Percentiles rank a stretch among this genome's conserved stretches.
phyloP scores from a whole-genome alignment of 1,139 yeast species.

The Hansenula anomala region DNA sequence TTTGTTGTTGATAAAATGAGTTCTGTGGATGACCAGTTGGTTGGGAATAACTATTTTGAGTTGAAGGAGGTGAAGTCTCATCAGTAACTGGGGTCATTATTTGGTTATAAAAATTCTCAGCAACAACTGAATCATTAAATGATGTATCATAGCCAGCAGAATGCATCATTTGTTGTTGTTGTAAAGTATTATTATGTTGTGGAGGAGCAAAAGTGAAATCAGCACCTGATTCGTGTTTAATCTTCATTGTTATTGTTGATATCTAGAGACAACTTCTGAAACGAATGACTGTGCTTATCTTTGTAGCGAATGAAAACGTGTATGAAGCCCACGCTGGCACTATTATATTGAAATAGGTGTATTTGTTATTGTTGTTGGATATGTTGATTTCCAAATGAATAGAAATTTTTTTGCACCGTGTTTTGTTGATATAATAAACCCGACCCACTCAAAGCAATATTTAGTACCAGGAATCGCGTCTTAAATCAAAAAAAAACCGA shows the following conservation, averaged over 20 bases:
- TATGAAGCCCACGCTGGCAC: conserved; percentile 3
- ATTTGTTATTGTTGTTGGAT: background rate
- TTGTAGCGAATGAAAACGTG: conserved; percentile 1
- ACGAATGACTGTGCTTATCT: background rate
- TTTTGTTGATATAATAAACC: conserved; percentile 1
- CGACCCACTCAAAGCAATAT: background rate
- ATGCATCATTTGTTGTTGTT: background rate
- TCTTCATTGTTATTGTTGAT: background rate
- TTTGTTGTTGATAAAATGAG: conserved; percentile 1
- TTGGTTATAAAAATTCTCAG: background rate
- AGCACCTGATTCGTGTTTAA: background rate
- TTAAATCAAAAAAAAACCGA: too few relatives aligned
- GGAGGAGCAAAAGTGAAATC: background rate
- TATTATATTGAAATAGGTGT: background rate
- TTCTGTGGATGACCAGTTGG: background rate
- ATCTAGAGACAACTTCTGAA: background rate
- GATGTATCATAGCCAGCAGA: background rate
- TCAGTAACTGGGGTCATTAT: background rate
- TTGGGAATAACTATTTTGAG: background rate
- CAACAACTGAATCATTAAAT: background rate
- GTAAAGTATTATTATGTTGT: background rate
- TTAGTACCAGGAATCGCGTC: too few relatives aligned
- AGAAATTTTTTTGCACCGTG: conserved; percentile 1
- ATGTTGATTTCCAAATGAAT: background rate
- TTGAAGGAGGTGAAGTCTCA: background rate